phyloP scores from a whole-genome alignment of 164 flowering plant species.

The Cinnamomum chago region DNA sequence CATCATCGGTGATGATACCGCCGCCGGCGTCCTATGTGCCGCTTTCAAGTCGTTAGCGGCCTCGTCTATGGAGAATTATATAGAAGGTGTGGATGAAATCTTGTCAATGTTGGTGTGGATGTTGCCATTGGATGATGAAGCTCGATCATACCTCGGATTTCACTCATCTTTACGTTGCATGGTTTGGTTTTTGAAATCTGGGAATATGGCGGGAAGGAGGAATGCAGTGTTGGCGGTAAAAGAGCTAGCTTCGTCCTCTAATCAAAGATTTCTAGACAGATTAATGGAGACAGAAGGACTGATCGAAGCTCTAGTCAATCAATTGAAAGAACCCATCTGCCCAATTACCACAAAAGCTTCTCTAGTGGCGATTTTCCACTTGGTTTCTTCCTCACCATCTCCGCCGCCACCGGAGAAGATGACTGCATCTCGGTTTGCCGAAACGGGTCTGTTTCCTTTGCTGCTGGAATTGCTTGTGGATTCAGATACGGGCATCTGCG shows the following conservation, averaged over 20 bases:
- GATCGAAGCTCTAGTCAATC: conserved; percentile 38
- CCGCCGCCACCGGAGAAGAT: background rate
- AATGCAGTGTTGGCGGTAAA: conserved; percentile 46
- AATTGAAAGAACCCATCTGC: conserved; percentile 55
- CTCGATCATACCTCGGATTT: conserved; percentile 29
- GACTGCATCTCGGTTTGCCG: conserved; percentile 21
- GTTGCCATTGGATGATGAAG: conserved; percentile 39
- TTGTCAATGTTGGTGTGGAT: conserved; percentile 29
- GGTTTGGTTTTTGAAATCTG: conserved; percentile 39
- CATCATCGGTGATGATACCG: conserved; percentile 31
- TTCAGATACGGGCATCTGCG: conserved; percentile 50
- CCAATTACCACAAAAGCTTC: conserved; percentile 58
- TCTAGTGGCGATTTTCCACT: conserved; percentile 34
- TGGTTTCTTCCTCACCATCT: conserved; percentile 30
- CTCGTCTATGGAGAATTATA: conserved; percentile 15
- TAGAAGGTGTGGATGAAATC: conserved; percentile 35
- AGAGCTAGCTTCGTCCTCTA: conserved; percentile 31
- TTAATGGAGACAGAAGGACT: conserved; percentile 37
- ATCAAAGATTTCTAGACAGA: conserved; percentile 13
- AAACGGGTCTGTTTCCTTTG: conserved; percentile 45
- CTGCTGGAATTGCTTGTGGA: conserved; percentile 55
- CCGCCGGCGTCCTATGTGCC: conserved; percentile 22
- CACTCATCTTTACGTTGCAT: conserved; percentile 39
- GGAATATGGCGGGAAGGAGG: conserved; percentile 32
- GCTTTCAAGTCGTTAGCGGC: conserved; percentile 40